Conservation (phyloP, 2,329 filamentous ascomycete species). For the Aspergillus cejpii region DNA sequence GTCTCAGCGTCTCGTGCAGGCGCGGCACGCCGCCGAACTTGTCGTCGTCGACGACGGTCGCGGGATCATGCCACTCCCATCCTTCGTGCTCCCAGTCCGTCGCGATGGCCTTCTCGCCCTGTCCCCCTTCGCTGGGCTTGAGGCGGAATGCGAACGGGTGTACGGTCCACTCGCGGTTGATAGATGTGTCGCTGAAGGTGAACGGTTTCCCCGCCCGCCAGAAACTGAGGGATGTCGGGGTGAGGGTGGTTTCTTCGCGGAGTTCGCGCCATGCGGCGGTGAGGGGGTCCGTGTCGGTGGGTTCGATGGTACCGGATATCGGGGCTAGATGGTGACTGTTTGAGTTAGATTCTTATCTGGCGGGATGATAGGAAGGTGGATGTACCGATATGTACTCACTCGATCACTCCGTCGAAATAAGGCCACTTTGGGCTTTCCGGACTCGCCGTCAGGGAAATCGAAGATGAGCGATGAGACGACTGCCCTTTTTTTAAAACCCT, state of each 20-base stretch:
- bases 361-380: background rate
- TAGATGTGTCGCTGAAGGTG: slow-evolving; percentile 48
- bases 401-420: slow-evolving; percentile 56
- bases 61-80: slow-evolving; percentile 53
- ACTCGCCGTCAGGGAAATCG: slow-evolving; percentile 17
- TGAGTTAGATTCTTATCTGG: background rate
- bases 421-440: slow-evolving; percentile 45
- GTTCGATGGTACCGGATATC: slow-evolving; percentile 56
- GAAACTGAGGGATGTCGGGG: slow-evolving; percentile 42
- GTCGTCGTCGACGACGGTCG: slow-evolving; percentile 44
- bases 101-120: slow-evolving; percentile 44
- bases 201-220: slow-evolving; percentile 55
- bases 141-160: slow-evolving; percentile 55
- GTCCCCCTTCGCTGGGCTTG: slow-evolving; percentile 28
- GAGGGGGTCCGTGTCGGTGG: slow-evolving; percentile 47
- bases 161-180: slow-evolving; percentile 56
- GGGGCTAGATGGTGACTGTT: slow-evolving; percentile 53
- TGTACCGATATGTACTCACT: slow-evolving; percentile 54
- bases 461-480: slow-evolving; percentile 45
- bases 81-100: slow-evolving; percentile 59
- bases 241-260: slow-evolving; percentile 55
- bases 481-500: slow-evolving; percentile 20
- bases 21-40: slow-evolving; percentile 51
- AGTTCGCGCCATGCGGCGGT: slow-evolving; percentile 58
- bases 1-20: slow-evolving; percentile 51